Base-by-base conservation (phyloP, 2,329 filamentous ascomycete genomes). In the Gremmenia infestans region DNA sequence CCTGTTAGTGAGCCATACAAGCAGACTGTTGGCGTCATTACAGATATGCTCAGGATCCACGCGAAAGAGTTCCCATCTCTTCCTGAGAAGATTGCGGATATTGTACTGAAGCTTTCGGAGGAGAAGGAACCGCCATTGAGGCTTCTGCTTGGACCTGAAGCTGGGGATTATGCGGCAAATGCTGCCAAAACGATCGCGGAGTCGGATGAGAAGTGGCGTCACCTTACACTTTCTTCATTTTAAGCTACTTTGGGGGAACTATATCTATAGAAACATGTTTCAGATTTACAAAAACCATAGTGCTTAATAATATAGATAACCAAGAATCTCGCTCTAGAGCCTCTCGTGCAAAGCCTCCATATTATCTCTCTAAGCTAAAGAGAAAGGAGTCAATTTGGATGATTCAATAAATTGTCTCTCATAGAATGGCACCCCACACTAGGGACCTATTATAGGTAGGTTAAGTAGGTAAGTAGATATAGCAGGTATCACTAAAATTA, bases 51-150 rank as follows among this genome's bases (percentile, higher is more conserved):
- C 43, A 66, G 69, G 1, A 46, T 58, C 19, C 60, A 65, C 25
- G 62, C 75, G 46, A 68, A 71, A 9, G 71, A 73, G 2, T 75
- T 75, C 59, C 71, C 67, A 1, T 76, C 59, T 17, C 59, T 60
- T 17, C 66, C 64, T 0, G 59, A 60, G 1, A 66, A 69, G 19
- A 57, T 72, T 12, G 69, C 70, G 0, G 58, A 56, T 6, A 63
- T 66, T 22, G 67, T 72, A 6, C 15, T 71, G 3, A 56, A 66
- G 22, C 55, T 73, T 35, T 56, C 65, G 0, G 57, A 64, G 1
- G 60, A 62, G 6, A 55, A 65, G 0, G 63, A 72, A 2, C 66
- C 70, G 0, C 71, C 72, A 0, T 22, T 72, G 39, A 63, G 70
- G 15, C 54, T 73, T 19, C 56, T 72, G 23, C 14, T 73, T 36